Evolutionary conservation across 148 eudicot species (phyloP).

Genomic region (Silene latifolia): DNA sequence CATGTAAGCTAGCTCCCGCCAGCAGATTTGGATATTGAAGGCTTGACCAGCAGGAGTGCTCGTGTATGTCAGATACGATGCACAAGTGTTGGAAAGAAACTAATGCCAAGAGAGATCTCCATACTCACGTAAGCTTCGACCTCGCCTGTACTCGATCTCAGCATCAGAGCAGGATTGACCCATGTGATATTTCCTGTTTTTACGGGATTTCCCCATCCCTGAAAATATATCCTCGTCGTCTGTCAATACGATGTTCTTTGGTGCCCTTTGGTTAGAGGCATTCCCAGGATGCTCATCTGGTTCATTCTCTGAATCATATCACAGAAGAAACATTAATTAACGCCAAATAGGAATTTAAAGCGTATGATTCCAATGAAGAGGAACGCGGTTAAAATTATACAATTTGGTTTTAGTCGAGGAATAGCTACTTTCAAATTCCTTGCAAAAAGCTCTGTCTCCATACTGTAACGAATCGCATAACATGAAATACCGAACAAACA

Average conservation of each 20-base stretch:
- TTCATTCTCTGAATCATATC: neutral
- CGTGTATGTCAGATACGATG: neutral
- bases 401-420: neutral
- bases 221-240: slow-evolving; percentile 62
- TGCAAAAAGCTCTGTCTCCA: neutral
- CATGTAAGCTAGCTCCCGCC: slow-evolving; percentile 25
- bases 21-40: slow-evolving; percentile 15
- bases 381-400: no score
- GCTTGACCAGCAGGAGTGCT: slow-evolving; percentile 6
- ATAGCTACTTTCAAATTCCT: neutral
- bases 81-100: neutral
- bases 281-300: slow-evolving; percentile 35
- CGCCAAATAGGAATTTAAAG: no score
- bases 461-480: neutral
- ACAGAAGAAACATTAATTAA: slow-evolving; percentile 4
- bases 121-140: slow-evolving; percentile 67
- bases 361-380: no score
- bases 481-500: neutral
- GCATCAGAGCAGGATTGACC: slow-evolving; percentile 85
- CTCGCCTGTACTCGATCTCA: slow-evolving; percentile 91
- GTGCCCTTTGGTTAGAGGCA: slow-evolving; percentile 35
- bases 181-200: slow-evolving; percentile 47
- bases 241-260: slow-evolving; percentile 30
- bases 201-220: slow-evolving; percentile 44
- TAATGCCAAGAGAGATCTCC: slow-evolving; percentile 33